Evolutionary conservation across 192 early-diverging fungal genomes (phyloP).

Genomic region (Coemansia sp.): DNA sequence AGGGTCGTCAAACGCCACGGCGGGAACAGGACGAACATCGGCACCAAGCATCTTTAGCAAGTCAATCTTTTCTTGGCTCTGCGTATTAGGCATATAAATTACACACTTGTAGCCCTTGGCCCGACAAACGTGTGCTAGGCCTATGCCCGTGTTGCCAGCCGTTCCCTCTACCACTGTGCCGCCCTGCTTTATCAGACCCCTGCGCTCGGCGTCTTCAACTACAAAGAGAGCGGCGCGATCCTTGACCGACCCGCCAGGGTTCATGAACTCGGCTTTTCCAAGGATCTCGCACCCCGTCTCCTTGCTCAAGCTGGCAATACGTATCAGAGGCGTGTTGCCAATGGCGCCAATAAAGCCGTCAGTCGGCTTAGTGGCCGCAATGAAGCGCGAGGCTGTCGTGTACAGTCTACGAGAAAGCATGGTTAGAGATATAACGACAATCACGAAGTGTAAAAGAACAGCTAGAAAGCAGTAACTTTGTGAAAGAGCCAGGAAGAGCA

Average conservation of each 20-base stretch:
- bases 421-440: no score
- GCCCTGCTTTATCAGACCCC: conserved; percentile 76
- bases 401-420: conserved; percentile 49
- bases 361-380: conserved; percentile 52
- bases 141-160: conserved; percentile 93
- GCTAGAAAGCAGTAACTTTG: neutral
- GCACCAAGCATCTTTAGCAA: conserved; percentile 88
- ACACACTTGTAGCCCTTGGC: conserved; percentile 93
- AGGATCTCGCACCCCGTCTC: conserved; percentile 83
- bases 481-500: neutral
- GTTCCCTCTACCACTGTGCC: conserved; percentile 88
- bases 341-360: conserved; percentile 78
- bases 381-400: conserved; percentile 22
- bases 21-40: conserved; percentile 89
- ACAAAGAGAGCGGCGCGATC: conserved; percentile 93
- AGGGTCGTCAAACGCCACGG: conserved; percentile 86
- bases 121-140: conserved; percentile 88
- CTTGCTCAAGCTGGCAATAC: conserved; percentile 62
- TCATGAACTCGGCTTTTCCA: conserved; percentile 96
- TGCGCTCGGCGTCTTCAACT: conserved; percentile 88
- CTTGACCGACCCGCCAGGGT: conserved; percentile 95
- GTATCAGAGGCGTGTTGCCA: conserved; percentile 88
- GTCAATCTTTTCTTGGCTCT: conserved; percentile 92
- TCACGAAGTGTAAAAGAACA: neutral
- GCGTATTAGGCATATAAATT: conserved; percentile 98